Conservation (phyloP, 352 stramenopile genomes). For the Pythium insidiosum region DNA sequence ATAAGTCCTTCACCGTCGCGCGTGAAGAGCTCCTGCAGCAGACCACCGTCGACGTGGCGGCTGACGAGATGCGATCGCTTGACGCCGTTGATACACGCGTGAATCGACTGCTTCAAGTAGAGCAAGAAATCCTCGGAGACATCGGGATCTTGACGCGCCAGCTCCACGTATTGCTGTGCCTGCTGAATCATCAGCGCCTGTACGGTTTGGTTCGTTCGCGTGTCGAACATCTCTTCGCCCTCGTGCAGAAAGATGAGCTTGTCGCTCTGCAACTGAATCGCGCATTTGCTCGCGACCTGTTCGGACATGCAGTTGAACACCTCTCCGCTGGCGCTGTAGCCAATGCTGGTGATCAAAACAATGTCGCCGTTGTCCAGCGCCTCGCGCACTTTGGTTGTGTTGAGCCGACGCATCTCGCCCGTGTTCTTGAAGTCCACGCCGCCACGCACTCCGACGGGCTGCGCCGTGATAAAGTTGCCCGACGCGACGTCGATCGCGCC, state of each 20-base stretch:
- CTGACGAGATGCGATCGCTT: slow-evolving; percentile 83
- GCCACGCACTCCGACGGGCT: slow-evolving; percentile 80
- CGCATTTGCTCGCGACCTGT: slow-evolving; percentile 83
- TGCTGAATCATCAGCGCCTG: slow-evolving; percentile 77
- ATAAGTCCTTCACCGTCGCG: slow-evolving; percentile 95
- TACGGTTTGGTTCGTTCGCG: slow-evolving; percentile 67
- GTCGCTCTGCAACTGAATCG: slow-evolving; percentile 69
- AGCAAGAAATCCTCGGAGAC: slow-evolving; percentile 65
- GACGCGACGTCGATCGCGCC: slow-evolving; percentile 90
- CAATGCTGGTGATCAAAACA: slow-evolving; percentile 94
- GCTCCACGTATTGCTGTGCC: slow-evolving; percentile 73
- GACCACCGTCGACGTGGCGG: slow-evolving; percentile 77
- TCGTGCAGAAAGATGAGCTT: slow-evolving; percentile 90
- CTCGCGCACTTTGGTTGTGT: slow-evolving; percentile 86
- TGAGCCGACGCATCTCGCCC: slow-evolving; percentile 92
- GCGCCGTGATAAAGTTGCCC: slow-evolving; percentile 96
- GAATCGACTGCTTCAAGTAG: slow-evolving; percentile 82
- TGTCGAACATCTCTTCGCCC: slow-evolving; percentile 81
- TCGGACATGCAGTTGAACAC: slow-evolving; percentile 89
- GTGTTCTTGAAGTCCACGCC: slow-evolving; percentile 88
- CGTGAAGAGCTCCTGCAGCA: slow-evolving; percentile 98
- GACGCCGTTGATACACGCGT: slow-evolving; percentile 77
- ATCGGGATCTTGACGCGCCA: slow-evolving; percentile 38
- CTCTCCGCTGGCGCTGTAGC: slow-evolving; percentile 93
- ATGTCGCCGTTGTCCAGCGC: slow-evolving; percentile 93